Base-by-base conservation (phyloP, 2,329 filamentous ascomycete genomes). In the Aspergillus persii region DNA sequence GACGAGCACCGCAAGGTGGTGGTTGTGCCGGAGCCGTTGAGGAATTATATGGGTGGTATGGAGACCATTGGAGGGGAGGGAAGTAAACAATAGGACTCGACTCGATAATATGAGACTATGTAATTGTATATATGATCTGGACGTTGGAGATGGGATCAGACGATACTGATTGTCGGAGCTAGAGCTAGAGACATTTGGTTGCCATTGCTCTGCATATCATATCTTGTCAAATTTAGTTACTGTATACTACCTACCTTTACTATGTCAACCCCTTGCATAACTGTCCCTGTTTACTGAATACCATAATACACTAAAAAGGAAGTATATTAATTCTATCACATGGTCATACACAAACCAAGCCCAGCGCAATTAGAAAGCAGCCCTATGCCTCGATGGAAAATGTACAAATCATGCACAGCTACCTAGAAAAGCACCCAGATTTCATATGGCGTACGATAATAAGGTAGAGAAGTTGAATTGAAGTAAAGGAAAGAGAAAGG, bases 11-110 rank as follows among this genome's bases (percentile, higher is more conserved):
- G 81, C 23, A 81, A 81, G 68, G 84, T 83, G 1, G 90, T 98
- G 7, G 79, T 80, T 1, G 84, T 99, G 6, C 95, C 95, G 0
- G 85, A 91, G 76, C 90, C 89, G 18, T 76, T 99, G 72, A 83
- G 89, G 70, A 86, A 86, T 26, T 98, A 88, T 83, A 96, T 99
- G 93, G 89, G 88, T 58, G 89, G 89, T 0, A 79, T 84, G 71
- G 84, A 89, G 53, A 83, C 79, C 65, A 91, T 95, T 71, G 83
- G 81, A 51, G 30, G 8, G 39, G 52, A 23, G 44, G 36, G 31
- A 46, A 56, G 15, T 18, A n/a, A 23, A 48, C 7, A 52, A 33
- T 23, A 23, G 18, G 18, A 23, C 18, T 23, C 18, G 18, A 23
- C 18, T 23, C 18, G 18, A 23, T 23, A 23, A 23, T 23, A 23